Base-by-base conservation (phyloP, 2,329 filamentous ascomycete species). In the Colletotrichum chrysophilum region DNA sequence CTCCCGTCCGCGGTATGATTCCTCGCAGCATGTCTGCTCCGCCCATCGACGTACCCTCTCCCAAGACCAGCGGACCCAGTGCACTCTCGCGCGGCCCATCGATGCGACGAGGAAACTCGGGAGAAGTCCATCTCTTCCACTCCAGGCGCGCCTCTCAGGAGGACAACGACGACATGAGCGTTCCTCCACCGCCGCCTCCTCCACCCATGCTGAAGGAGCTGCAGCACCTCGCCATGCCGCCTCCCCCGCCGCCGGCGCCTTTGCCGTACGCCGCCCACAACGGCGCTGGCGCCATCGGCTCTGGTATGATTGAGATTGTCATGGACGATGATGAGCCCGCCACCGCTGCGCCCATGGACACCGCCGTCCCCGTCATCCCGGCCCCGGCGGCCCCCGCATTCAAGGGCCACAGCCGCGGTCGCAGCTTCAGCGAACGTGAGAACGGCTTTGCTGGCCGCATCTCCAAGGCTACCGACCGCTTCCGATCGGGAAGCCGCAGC, bases 251-350 rank as follows among this genome's bases (percentile, higher is more conserved):
- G 1, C 91, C 91, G 1, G 88, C 90, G 1, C 91, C 91, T 1
- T 82, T 92, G 5, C 89, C 89, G 1, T 84, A 87, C 67, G 79
- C 84, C 61, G 80, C 84, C 58, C 84, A 83, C 34, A 82, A 85
- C 4, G 84, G 85, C 9, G 80, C 88, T 61, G 86, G 88, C 76
- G 86, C 86, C 3, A 78, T 87, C 18, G 87, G 86, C 9, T 89
- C 90, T 0, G 91, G 89, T 6, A 89, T 91, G 80, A 93, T 93
- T 77, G 91, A 93, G 81, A 92, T 93, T 76, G 91, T 93, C 66
- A 92, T 92, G 89, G 91, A 93, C 77, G 90, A 92, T 3, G 89
- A 91, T 7, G 87, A 90, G 21, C 78, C 71, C 81, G 70, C 62
- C 30, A 24, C 34, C 24, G 65, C 84, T 10, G 81, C 83, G 3